Evolutionary conservation across 495 filamentous ascomycete genomes (phyloP), one percentile per base, ranked within the genome.

Genomic region (Podospora tetraspora): DNA sequence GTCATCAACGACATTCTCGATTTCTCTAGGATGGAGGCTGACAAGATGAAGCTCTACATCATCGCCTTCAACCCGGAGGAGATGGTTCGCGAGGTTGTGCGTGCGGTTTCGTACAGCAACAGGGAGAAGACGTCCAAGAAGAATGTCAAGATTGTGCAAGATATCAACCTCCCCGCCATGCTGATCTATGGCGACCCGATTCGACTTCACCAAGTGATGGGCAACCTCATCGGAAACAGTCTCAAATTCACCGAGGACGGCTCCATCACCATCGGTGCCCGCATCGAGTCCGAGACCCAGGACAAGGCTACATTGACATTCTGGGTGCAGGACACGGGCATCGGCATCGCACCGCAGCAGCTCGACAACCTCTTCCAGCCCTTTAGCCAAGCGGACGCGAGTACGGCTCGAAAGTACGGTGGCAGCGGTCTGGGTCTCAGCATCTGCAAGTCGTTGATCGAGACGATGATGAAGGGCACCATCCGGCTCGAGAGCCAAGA

Each of bases 1-100:
- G 90, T 97, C 65, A 97, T 97, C 82, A 97, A 97, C 74, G 93
- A 97, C 71, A 94, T 97, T 24, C 82, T 97, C 1, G 93, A 97
- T 77, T 97, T 95, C 75, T 95, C 92, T 32, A 93, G 95, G 74
- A 87, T 97, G 74, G 93, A 97, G 76, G 93, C 93, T 19, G 93
- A 94, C 73, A 97, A 96, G 81, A 95, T 97, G 91, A 92, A 92
- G 76, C 89, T 96, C 10, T 94, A 91, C 66, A 90, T 90, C 12
- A 92, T 94, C 62, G 91, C 92, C 2, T 85, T 96, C 70, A 94
- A 91, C 66, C 84, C 95, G 0, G 90, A 88, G 70, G 92, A 93
- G 76, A 96, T 94, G 68, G 92, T 96, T 65, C 87, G 86, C 8
- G 93, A 96, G 74, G 93, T 96, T 2, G 90, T 96, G 21, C 87